Percentiles rank a stretch among this genome's conserved stretches.
phyloP scores from a whole-genome alignment of 202 grass and related monocot genomes.

The Panicum hallii region DNA sequence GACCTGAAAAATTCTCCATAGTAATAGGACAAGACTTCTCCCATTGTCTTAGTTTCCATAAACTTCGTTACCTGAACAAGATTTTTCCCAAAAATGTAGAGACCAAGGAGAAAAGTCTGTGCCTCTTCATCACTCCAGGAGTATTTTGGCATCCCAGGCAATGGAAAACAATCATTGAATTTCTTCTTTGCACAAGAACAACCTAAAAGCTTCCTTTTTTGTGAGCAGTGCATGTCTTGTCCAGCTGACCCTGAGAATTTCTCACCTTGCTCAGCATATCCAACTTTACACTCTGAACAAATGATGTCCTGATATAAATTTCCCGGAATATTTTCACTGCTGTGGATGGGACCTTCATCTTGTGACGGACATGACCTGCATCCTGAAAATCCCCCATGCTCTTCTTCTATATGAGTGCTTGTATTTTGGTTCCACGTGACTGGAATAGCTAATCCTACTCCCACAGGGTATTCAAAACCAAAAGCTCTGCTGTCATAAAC shows the following conservation, averaged over 20 bases:
- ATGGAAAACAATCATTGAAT: constrained; percentile 43
- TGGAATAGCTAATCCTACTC: constrained; percentile 65
- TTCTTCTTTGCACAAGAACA: constrained; percentile 45
- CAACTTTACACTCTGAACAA: constrained; percentile 48
- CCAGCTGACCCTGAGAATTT: constrained; percentile 37
- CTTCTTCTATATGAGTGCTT: constrained; percentile 43
- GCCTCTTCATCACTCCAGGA: constrained; percentile 71
- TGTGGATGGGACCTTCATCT: constrained; percentile 43
- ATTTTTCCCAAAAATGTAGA: constrained; percentile 94
- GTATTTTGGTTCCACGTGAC: constrained; percentile 65
- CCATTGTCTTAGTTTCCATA: constrained; percentile 67
- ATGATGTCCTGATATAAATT: constrained; percentile 37
- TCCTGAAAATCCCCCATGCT: constrained; percentile 41
- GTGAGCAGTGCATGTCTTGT: constrained; percentile 43
- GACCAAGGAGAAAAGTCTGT: constrained; percentile 81
- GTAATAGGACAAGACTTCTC: constrained; percentile 83
- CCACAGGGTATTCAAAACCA: constrained; percentile 56
- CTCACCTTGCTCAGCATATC: constrained; percentile 51
- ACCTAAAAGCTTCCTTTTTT: constrained; percentile 11
- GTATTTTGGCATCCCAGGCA: constrained; percentile 58
- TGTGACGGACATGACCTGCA: constrained; percentile 36
- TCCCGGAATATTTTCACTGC: constrained; percentile 32
- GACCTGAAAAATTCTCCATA: constrained; percentile 84
- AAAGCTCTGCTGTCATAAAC: constrained; percentile 27
- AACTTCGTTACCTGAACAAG: constrained; percentile 76